phyloP scores from a whole-genome alignment of 2,329 filamentous ascomycete species.

The Penicillium occitanis region DNA sequence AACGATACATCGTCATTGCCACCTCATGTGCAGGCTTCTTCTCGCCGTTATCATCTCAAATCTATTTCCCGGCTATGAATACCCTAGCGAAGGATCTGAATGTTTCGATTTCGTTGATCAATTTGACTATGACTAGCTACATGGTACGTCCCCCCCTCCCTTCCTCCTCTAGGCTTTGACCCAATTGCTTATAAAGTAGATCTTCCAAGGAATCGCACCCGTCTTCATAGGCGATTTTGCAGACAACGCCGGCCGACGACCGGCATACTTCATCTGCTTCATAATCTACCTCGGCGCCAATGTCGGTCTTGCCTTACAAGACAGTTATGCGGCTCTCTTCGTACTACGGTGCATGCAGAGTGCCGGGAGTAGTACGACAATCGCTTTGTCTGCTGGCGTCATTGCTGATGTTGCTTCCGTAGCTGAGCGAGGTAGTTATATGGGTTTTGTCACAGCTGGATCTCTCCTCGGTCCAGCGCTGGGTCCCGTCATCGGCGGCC shows the following conservation, averaged over 20 bases:
- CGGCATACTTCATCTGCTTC: slow-evolving; percentile 55
- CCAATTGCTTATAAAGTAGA: slow-evolving; percentile 48
- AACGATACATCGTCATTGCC: slow-evolving; percentile 25
- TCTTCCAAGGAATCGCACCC: slow-evolving; percentile 56
- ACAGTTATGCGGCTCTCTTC: slow-evolving; percentile 36
- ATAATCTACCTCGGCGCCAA: slow-evolving; percentile 44
- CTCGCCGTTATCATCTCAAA: slow-evolving; percentile 48
- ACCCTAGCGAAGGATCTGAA: slow-evolving; percentile 43
- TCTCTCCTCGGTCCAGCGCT: slow-evolving; percentile 36
- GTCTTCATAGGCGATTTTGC: slow-evolving; percentile 54
- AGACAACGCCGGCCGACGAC: slow-evolving; percentile 52
- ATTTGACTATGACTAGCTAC: slow-evolving; percentile 49
- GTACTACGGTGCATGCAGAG: slow-evolving; percentile 41
- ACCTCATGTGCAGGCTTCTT: slow-evolving; percentile 35
- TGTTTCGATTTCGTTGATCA: slow-evolving; percentile 41
- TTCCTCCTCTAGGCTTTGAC: slow-evolving; percentile 13
- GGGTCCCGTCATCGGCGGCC: slow-evolving; percentile 39
- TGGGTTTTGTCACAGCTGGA: slow-evolving; percentile 39
- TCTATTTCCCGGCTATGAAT: slow-evolving; percentile 49
- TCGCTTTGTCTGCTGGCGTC: slow-evolving; percentile 42
- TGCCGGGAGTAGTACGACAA: slow-evolving; percentile 41
- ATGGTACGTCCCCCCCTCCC: slow-evolving; percentile 50
- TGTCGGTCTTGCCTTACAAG: slow-evolving; percentile 41
- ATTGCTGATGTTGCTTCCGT: slow-evolving; percentile 42
- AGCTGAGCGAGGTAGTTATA: slow-evolving; percentile 42